phyloP scores from a whole-genome alignment of 169 alveolate genomes.

The Eimeria maxima region DNA sequence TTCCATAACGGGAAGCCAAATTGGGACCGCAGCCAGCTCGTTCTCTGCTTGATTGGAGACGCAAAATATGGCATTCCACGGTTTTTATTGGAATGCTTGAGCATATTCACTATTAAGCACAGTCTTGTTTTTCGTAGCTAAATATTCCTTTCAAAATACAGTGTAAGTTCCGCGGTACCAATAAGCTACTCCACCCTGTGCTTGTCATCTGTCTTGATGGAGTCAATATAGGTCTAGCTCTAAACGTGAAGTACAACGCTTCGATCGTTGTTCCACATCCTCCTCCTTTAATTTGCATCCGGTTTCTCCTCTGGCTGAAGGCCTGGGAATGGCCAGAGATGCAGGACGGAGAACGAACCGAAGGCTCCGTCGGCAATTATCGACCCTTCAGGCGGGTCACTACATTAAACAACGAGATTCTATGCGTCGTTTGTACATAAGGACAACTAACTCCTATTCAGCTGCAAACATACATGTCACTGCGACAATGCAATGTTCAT shows the following conservation, averaged over 20 bases:
- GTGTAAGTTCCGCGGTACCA: neutral
- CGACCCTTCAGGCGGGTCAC: neutral
- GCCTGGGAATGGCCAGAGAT: neutral
- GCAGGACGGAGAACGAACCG: neutral
- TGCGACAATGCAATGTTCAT: neutral
- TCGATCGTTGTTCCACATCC: neutral
- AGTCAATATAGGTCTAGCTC: neutral
- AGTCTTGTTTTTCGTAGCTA: neutral
- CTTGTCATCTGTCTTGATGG: neutral
- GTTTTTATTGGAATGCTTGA: neutral
- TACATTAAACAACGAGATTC: neutral
- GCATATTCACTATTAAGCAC: neutral
- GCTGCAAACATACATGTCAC: neutral
- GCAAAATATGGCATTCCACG: neutral
- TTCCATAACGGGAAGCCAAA: neutral
- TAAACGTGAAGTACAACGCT: neutral
- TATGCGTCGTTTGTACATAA: neutral
- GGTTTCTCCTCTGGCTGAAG: neutral
- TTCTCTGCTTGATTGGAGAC: neutral
- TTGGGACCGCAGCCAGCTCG: constrained; percentile 19
- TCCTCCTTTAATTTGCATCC: neutral
- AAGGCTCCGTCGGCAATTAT: neutral
- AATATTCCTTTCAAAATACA: neutral
- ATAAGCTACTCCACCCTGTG: neutral
- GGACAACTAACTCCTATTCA: neutral